phyloP scores from a whole-genome alignment of 306 rosid genomes.

The Ammopiptanthus mongolicus region DNA sequence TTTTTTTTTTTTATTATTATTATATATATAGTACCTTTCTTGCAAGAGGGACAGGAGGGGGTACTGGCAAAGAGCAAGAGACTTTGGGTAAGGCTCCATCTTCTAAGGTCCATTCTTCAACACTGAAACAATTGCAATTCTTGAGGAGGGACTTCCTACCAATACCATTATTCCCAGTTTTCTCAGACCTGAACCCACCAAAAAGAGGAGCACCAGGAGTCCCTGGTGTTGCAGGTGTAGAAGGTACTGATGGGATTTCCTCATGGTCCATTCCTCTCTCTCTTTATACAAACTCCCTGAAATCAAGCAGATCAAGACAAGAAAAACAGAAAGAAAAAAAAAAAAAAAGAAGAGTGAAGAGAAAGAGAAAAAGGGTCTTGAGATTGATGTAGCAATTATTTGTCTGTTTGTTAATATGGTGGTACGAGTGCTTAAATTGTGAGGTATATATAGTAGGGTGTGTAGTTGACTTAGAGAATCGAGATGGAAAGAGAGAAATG shows the following conservation, averaged over 20 bases:
- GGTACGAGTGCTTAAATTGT: slow-evolving; percentile 10
- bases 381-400: slow-evolving; percentile 10
- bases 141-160: slow-evolving; percentile 54
- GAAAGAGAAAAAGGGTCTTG: neutral
- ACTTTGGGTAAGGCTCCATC: slow-evolving; percentile 60
- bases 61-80: slow-evolving; percentile 59
- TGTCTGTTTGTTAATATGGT: slow-evolving; percentile 1
- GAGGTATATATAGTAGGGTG: slow-evolving; percentile 18
- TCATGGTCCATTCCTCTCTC: slow-evolving; percentile 43
- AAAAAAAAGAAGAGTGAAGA: neutral
- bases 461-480: slow-evolving; percentile 44
- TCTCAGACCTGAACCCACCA: slow-evolving; percentile 47
- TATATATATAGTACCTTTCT: slow-evolving; percentile 44
- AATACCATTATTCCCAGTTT: slow-evolving; percentile 21
- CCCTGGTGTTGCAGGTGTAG: slow-evolving; percentile 76
- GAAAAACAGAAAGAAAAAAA: neutral
- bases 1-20: neutral
- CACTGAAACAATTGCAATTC: slow-evolving; percentile 52
- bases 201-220: slow-evolving; percentile 80
- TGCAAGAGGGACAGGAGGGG: slow-evolving; percentile 67
- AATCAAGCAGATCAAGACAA: neutral
- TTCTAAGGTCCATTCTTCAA: slow-evolving; percentile 57
- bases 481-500: slow-evolving; percentile 1
- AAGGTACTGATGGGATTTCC: slow-evolving; percentile 51
- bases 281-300: neutral